Percentiles rank a stretch among this genome's conserved stretches.
Evolutionary conservation across 2,329 filamentous ascomycete genomes (phyloP).

Genomic region (Cryphonectria japonica): DNA sequence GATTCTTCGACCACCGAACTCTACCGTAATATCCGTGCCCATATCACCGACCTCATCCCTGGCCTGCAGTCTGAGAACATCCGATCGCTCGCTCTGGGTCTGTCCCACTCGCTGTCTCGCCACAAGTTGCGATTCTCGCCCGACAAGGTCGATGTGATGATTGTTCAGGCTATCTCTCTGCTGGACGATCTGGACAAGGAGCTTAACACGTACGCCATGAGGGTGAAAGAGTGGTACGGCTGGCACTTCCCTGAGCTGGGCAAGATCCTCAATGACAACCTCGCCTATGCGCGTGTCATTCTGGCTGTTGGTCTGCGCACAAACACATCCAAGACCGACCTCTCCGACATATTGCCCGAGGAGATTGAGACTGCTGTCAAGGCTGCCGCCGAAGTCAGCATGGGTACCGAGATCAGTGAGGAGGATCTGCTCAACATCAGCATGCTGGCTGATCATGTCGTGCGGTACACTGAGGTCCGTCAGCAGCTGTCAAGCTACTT

Average conservation of each 20-base stretch:
- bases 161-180: constrained; percentile 92
- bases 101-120: constrained; percentile 93
- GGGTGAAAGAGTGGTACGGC: constrained; percentile 99
- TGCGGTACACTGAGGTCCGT: constrained; percentile 89
- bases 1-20: constrained; percentile 84
- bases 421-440: constrained; percentile 94
- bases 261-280: constrained; percentile 95
- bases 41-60: constrained; percentile 87
- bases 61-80: constrained; percentile 84
- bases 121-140: constrained; percentile 99
- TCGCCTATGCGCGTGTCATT: constrained; percentile 89
- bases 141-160: constrained; percentile 99
- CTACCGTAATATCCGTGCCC: constrained; percentile 91
- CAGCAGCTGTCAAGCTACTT: constrained; percentile 87
- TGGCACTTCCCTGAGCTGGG: constrained; percentile 99
- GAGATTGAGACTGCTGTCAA: constrained; percentile 93
- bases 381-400: constrained; percentile 91
- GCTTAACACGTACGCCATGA: constrained; percentile 97
- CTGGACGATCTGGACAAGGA: constrained; percentile 98
- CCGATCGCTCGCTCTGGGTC: constrained; percentile 92
- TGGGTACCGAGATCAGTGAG: constrained; percentile 95
- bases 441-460: constrained; percentile 88
- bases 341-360: constrained; percentile 90
- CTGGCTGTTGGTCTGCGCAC: constrained; percentile 87
- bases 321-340: constrained; percentile 74